phyloP scores from a whole-genome alignment of 768 basidiomycete species.

The Leccinellum rugosiceps region DNA sequence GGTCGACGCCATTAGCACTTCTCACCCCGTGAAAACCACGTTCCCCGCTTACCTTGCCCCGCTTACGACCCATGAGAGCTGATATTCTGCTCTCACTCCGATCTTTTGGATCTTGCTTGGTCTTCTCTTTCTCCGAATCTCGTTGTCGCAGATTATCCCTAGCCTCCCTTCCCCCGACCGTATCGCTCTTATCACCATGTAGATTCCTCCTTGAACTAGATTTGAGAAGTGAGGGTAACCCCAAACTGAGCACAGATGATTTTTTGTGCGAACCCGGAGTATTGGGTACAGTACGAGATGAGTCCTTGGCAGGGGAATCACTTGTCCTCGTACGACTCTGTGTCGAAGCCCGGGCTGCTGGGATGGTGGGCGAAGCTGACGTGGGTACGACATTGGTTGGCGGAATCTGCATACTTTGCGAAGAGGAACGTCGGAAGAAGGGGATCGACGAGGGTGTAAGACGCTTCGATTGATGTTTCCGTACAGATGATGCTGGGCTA shows the following conservation, averaged over 20 bases:
- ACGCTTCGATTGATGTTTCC: slow-evolving; percentile 66
- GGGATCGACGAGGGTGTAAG: slow-evolving; percentile 92
- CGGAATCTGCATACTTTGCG: slow-evolving; percentile 77
- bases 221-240: slow-evolving; percentile 79
- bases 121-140: slow-evolving; percentile 45
- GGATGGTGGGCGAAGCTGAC: slow-evolving; percentile 51
- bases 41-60: slow-evolving; percentile 75
- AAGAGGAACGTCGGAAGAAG: slow-evolving; percentile 89
- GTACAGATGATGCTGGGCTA: slow-evolving; percentile 68
- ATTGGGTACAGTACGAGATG: slow-evolving; percentile 49
- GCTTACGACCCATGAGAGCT: slow-evolving; percentile 80
- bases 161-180: slow-evolving; percentile 41
- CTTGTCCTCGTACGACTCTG: slow-evolving; percentile 43
- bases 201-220: slow-evolving; percentile 82
- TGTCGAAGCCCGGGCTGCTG: slow-evolving; percentile 41
- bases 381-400: slow-evolving; percentile 39
- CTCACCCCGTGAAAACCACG: not conserved
- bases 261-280: slow-evolving; percentile 71
- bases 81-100: slow-evolving; percentile 89
- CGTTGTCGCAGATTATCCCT: slow-evolving; percentile 50
- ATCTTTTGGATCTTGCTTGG: slow-evolving; percentile 78
- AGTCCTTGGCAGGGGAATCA: slow-evolving; percentile 53
- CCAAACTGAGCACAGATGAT: slow-evolving; percentile 77
- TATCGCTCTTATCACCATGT: slow-evolving; percentile 52
- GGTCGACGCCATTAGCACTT: slow-evolving; percentile 9